Base-by-base conservation (phyloP, 768 basidiomycete species). In the Cystobasidium tubakii region DNA sequence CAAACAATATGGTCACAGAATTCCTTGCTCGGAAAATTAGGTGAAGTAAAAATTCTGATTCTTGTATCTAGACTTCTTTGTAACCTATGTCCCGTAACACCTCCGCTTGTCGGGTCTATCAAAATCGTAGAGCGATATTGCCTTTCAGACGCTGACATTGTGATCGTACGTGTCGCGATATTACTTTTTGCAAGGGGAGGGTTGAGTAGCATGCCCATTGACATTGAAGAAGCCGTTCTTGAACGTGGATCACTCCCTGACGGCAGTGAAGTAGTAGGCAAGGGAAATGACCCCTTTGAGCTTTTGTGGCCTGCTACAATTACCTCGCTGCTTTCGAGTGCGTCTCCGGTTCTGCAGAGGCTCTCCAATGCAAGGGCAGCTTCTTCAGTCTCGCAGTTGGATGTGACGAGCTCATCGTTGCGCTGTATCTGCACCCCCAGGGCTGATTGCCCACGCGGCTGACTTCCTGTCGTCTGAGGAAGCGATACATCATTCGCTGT, bases 31-130 rank as follows among this genome's bases (percentile, higher is more conserved):
- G 66, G 66, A 29, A 67, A 67, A 43, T 36, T 53, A 29, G 66
- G 13, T 9, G 44, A 25, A 50, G 44, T 46, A 9, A 67, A 50
- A 6, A 67, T 67, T 25, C 66, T 36, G 7, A 25, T 10, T 42
- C 66, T 12, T 23, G 46, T 67, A 36, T 54, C 44, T 60, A 60
- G 23, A 60, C 57, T 60, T 60, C 57, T 25, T 29, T 60, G 57
- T 29, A 15, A 27, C 21, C 57, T 60, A 60, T 60, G 57, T 15
- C 57, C 57, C 4, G 25, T 29, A 27, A 60, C 13, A 15, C 33
- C 57, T 29, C 29, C 33, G 29, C 46, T 50, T n/a, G 27, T 15
- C 33, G 57, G 57, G 29, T 60, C 57, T 25, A 60, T 23, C 1
- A 60, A 4, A 27, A 60, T 60, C 9, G 13, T 60, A 17, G 57